Evolutionary conservation across 257 asterid genomes (phyloP), one percentile per base, ranked within the genome.

Genomic region (Craterostigma plantagineum): DNA sequence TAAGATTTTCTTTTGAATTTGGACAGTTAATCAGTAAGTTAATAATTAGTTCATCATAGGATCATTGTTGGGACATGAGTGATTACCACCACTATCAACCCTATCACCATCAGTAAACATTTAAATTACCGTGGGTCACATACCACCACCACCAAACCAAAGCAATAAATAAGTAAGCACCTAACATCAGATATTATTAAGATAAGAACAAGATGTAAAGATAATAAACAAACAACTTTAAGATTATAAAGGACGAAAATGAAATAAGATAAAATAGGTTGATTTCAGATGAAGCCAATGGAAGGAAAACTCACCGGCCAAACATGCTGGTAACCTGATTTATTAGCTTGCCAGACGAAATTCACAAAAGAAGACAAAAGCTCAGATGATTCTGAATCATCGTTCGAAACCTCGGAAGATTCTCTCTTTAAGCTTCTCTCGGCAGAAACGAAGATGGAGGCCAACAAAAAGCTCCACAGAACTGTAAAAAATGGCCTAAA

Each of bases 271-370:
- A 39, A 30, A 49, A 45, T 18, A 46, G 33, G 6, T 42, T 8
- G 15, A 42, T 4, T 38, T 34, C 18, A 14, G 34, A 51, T 34
- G 16, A 14, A 53, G 51, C 37, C 35, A 56, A 27, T 36, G 4
- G 1, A n/a, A n/a, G n/a, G n/a, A n/a, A n/a, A 48, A 75, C 82
- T 77, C 70, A 85, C 96, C 81, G 96, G 96, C 96, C 96, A 85
- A 63, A 75, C 76, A 59, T 75, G 96, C 1, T 75, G 73, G 76
- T 77, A 85, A 38, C 86, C 96, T n/a, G 91, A 63, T 64, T 60
- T 18, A 48, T 66, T 36, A 4, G 68, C 58, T 62, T 66, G 81
- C 96, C 96, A 81, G 11, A 81, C 11, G 69, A 70, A 85, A 48
- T 81, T 68, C 48, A 62, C 38, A 14, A 77, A 33, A 49, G 59